Conservation (phyloP, 2,329 filamentous ascomycete species). For the Sporothrix humicola region DNA sequence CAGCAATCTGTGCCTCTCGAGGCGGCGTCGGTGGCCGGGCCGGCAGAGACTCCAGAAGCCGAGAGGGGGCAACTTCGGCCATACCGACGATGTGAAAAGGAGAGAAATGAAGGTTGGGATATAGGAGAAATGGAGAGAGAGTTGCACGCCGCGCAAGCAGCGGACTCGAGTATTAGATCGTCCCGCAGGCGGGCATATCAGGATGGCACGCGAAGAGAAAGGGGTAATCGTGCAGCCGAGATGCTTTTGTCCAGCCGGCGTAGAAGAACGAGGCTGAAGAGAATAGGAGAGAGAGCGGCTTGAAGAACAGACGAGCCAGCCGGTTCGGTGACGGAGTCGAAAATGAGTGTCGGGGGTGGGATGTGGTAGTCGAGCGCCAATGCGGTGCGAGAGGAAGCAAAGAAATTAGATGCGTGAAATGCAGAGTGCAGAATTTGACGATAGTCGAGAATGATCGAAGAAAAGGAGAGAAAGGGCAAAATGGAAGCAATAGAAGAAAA, state of each 20-base stretch:
- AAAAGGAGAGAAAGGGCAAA: not conserved
- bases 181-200: constrained; percentile 31
- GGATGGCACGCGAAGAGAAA: not conserved
- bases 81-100: constrained; percentile 41
- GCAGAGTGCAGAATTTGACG: constrained; percentile 3
- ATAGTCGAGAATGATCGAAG: not conserved
- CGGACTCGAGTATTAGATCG: constrained; percentile 24
- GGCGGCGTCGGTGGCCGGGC: constrained; percentile 71
- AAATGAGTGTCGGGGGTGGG: not conserved
- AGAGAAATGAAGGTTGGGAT: not conserved
- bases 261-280: not conserved
- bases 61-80: constrained; percentile 47
- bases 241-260: not conserved
- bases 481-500: not conserved
- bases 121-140: not conserved
- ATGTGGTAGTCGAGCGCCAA: not conserved
- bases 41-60: constrained; percentile 58
- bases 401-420: not conserved
- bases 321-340: not conserved
- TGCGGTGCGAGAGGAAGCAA: not conserved
- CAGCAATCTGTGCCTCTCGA: constrained; percentile 56
- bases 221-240: not conserved
- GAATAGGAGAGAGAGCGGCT: not conserved
- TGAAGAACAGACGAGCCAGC: not conserved
- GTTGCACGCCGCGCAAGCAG: constrained; percentile 25